Evolutionary conservation across 2,329 filamentous ascomycete species (phyloP), one percentile per base, ranked within the genome.

Genomic region (Pseudogymnoascus sp.): DNA sequence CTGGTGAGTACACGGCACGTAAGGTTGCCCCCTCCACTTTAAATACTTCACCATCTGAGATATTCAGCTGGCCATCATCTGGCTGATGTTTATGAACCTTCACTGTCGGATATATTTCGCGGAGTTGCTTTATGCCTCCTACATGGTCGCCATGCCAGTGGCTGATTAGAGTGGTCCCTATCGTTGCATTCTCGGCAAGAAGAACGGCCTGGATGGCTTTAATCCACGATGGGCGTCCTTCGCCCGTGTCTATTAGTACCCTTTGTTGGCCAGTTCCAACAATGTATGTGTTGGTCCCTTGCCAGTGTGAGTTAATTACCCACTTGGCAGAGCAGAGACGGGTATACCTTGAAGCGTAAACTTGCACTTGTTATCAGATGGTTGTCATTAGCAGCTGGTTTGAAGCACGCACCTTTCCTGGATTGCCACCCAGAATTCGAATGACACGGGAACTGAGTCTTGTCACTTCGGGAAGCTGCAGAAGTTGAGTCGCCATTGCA

Each of bases 271-370:
- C 92, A 5, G 81, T 85, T 61, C 94, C 94, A 61, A 99, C 70
- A 15, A 99, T 81, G 72, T 99, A 99, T 33, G 94, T 99, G 73
- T 99, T 99, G 66, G 94, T 96, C 63, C 91, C 86, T 73, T 87
- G 82, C 9, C 45, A 87, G 74, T 3, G 82, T 80, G 68, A 45
- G 55, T 35, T 34, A 15, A 19, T 19, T 52, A 7, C 12, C 41
- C 18, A 37, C 35, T 55, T 23, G 57, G 21, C 37, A 37, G 58
- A 39, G 34, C 26, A 21, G 41, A 34, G 21, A 34, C 7, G 56
- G 37, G 34, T 21, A 15, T 70, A 79, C 82, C 83, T 79, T 85
- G 83, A n/a, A 85, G 71, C 0, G 81, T 82, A 69, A 84, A 85
- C 79, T 81, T 63, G 28, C 39, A 21, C 15, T 61, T 57, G 21